phyloP scores from a whole-genome alignment of 768 basidiomycete species.

The Lactarius hatsudake region DNA sequence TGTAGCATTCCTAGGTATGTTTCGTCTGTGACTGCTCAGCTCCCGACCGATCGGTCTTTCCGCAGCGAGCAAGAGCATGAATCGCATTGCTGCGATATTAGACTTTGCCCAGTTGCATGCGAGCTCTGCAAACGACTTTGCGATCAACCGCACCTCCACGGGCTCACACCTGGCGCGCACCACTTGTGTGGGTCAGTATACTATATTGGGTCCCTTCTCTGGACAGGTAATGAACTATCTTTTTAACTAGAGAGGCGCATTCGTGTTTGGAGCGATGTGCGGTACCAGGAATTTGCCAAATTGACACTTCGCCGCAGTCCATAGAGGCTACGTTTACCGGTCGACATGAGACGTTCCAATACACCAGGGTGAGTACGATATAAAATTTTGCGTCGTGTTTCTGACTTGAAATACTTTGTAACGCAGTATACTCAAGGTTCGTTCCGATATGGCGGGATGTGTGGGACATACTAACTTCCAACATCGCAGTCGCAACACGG shows the following conservation, averaged over 20 bases:
- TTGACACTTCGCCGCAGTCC: constrained; percentile 56
- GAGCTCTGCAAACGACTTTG: constrained; percentile 56
- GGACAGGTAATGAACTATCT: background rate
- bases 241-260: constrained; percentile 47
- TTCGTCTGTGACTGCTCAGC: background rate
- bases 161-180: constrained; percentile 37
- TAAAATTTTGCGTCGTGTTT: background rate
- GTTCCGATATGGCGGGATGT: background rate
- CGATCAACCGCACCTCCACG: constrained; percentile 50
- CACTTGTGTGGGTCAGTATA: constrained; percentile 57
- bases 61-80: constrained; percentile 45
- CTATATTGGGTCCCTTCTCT: background rate
- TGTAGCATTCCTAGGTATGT: constrained; percentile 19
- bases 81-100: constrained; percentile 49
- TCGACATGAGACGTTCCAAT: constrained; percentile 57
- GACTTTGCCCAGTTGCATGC: constrained; percentile 53
- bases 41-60: background rate
- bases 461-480: background rate
- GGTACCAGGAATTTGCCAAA: constrained; percentile 53
- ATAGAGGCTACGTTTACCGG: constrained; percentile 63
- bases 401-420: background rate
- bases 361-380: constrained; percentile 51
- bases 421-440: constrained; percentile 53
- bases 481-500: constrained; percentile 44
- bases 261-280: constrained; percentile 44